phyloP scores from a whole-genome alignment of 345 rosid species.

The Cardamine resedifolia region DNA sequence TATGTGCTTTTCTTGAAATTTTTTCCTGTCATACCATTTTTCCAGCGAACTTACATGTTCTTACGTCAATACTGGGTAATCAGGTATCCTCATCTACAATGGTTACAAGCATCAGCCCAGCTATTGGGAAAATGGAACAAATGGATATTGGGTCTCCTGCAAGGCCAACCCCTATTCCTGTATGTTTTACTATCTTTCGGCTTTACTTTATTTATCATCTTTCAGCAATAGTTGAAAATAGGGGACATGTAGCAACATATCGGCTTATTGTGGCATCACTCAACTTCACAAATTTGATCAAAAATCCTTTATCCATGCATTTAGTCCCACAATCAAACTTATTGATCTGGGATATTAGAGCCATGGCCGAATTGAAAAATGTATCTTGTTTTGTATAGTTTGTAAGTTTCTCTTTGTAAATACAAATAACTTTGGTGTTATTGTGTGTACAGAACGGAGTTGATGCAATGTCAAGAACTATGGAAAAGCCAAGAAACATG shows the following conservation, averaged over 20 bases:
- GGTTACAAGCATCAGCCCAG: conserved; percentile 41
- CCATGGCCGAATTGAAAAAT: not conserved
- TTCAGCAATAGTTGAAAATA: conserved; percentile 7
- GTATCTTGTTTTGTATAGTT: conserved; percentile 13
- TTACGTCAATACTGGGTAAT: conserved; percentile 5
- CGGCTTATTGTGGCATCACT: not conserved
- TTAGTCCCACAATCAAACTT: not conserved
- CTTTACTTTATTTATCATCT: not conserved
- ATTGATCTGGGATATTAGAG: not conserved
- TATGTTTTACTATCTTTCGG: conserved; percentile 20
- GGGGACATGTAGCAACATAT: conserved; percentile 8
- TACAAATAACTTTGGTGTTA: conserved; percentile 8
- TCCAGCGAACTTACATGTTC: conserved; percentile 1
- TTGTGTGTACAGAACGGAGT: conserved; percentile 64
- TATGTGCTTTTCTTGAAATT: not conserved
- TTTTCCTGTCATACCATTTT: not conserved
- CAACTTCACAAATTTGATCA: not conserved
- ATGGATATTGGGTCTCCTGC: conserved; percentile 51
- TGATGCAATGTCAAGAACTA: conserved; percentile 69
- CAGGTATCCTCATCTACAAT: conserved; percentile 47
- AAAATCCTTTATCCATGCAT: not conserved
- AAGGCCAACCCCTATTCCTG: conserved; percentile 41
- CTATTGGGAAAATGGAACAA: conserved; percentile 49
- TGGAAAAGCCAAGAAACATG: conserved; percentile 69
- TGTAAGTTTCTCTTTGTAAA: not conserved